Base-by-base conservation (phyloP, 2,329 filamentous ascomycete genomes). In the Amauroascus niger region DNA sequence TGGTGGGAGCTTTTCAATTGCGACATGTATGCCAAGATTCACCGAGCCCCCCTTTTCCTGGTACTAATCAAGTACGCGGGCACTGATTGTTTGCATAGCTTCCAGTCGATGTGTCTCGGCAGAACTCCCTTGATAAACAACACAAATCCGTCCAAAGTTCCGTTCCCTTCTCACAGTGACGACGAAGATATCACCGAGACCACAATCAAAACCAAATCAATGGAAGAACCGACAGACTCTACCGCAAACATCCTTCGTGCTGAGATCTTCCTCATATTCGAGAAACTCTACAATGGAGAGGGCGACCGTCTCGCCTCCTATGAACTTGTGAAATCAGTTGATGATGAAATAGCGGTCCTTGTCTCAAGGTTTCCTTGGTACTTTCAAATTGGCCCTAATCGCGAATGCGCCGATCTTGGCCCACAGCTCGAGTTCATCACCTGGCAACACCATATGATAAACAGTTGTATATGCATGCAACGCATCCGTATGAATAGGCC, bases 61-160 rank as follows among this genome's bases (percentile, higher is more conserved):
- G 5, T 39, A 7, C 16, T 16, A 18, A 16, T 16, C 14, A 7
- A n/a, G 2, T 39, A 14, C 8, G 8, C 35, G n/a, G n/a, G 7
- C 39, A 20, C 14, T 50, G 11, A 33, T 18, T 7, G 6, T 35
- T 11, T 14, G 11, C 6, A 35, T 30, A 63, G 60, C 14, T 64
- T 60, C 47, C 63, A 64, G 55, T 61, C 62, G 5, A 61, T 64
- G 46, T 64, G 62, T 41, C 55, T 64, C 11, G 60, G 60, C 16
- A 45, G 63, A 39, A 52, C 59, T 8, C 63, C 63, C 44, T 54
- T 64, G 16, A 63, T 63, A n/a, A 60, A 5, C 14, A 30, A 60
- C 16, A 56, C 59, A n/a, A 53, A 47, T 24, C 51, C 58, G 26
- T 53, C 54, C 6, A 60, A 62, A 43, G 60, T 64, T 14, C 61